phyloP scores from a whole-genome alignment of 2,329 filamentous ascomycete species.

The Chaetoscypha palmicola region DNA sequence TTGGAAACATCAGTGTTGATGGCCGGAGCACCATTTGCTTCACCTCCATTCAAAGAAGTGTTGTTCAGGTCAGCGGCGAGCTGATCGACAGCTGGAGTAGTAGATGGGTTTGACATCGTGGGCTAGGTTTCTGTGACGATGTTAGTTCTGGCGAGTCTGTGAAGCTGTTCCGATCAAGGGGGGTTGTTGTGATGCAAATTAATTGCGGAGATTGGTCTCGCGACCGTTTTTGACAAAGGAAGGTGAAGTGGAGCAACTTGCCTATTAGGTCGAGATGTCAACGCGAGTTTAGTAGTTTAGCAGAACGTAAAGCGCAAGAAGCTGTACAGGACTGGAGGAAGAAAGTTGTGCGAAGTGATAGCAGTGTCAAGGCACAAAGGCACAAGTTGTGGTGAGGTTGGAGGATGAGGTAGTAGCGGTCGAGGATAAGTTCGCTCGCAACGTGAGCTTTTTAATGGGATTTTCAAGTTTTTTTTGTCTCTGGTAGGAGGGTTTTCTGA shows the following conservation, averaged over 20 bases:
- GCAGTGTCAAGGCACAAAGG: slow-evolving; percentile 16
- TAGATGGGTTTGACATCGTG: slow-evolving; percentile 56
- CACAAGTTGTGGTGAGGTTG: slow-evolving; percentile 10
- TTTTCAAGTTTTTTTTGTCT: slow-evolving; percentile 36
- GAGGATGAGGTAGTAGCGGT: slow-evolving; percentile 24
- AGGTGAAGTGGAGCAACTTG: slow-evolving; percentile 11
- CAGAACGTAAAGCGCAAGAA: slow-evolving; percentile 17
- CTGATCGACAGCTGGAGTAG: slow-evolving; percentile 64
- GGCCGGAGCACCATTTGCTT: slow-evolving; percentile 58
- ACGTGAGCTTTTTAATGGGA: slow-evolving; percentile 27
- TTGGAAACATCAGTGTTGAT: slow-evolving; percentile 68
- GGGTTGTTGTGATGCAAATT: background rate
- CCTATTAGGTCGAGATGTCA: slow-evolving; percentile 22
- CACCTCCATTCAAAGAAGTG: slow-evolving; percentile 60
- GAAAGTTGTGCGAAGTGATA: slow-evolving; percentile 19
- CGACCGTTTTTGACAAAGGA: slow-evolving; percentile 9
- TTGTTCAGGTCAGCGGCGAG: slow-evolving; percentile 72
- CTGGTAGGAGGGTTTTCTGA: slow-evolving; percentile 30
- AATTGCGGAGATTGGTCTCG: slow-evolving; percentile 5
- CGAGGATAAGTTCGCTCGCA: slow-evolving; percentile 23
- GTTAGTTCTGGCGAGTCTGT: too few relatives aligned
- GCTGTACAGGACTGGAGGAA: background rate
- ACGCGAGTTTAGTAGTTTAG: slow-evolving; percentile 16
- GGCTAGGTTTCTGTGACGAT: too few relatives aligned
- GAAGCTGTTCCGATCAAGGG: too few relatives aligned